Base-by-base conservation (phyloP, 2,329 filamentous ascomycete species). In the Epicoccum sorghinum region DNA sequence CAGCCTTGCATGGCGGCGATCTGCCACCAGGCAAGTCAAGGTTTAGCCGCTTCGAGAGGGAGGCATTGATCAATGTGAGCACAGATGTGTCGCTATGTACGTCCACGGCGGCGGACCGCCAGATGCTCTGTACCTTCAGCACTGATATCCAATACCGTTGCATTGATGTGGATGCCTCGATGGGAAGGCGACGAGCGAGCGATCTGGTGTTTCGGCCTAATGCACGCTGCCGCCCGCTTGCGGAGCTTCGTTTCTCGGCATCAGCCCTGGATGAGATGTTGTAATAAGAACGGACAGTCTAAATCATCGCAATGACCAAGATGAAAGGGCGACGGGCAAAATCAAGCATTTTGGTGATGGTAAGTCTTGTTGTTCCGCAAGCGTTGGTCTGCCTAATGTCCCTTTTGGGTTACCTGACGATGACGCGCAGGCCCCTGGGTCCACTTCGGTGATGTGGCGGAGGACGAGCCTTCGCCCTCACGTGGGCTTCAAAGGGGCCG, bases 361-460 rank as follows among this genome's bases (percentile, higher is more conserved):
- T 32, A 23, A 22, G 13, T 36, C 14, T 43, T 30, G 35, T 24
- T 29, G 37, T 33, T 52, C 30, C 32, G 39, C 14, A n/a, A 32
- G 33, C 25, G 23, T 24, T 23, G 9, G 32, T 24, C 36, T 46
- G 36, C 27, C 35, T n/a, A 10, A 37, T 25, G 32, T 35, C 58
- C 52, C 53, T 41, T 57, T 55, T 47, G 49, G 57, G 64, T 59
- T 68, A 65, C 64, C 63, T 68, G 67, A 55, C 66, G 65, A 73
- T 71, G 70, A 70, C 66, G 65, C 66, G 68, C 69, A 73, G 67
- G 55, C 61, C 65, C 67, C 64, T 67, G 65, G 60, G 52, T 60
- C 67, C 63, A 65, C 64, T 53, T 43, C 10, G 35, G 40, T 62
- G 44, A 47, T 51, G 62, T 67, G 65, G 62, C 65, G 62, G 55